Evolutionary conservation across 1,284 basidiomycete genomes (phyloP), one percentile per base, ranked within the genome.

Genomic region (Wolfiporia cocos): DNA sequence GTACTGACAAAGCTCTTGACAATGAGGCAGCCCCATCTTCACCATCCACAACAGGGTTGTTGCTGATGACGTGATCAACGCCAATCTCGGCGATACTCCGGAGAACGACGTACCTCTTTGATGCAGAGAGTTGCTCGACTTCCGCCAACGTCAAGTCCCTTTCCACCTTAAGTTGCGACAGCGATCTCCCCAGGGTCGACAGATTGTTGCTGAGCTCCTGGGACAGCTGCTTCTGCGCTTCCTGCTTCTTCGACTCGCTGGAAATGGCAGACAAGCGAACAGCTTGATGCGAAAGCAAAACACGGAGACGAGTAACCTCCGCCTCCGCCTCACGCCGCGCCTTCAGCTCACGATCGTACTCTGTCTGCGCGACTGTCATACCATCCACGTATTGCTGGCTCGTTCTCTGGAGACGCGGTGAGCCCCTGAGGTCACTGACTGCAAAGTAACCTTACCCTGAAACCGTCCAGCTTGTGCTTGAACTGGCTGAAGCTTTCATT

Each of bases 351-450:
- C 79, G 80, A 60, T 96, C 92, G 58, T 94, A 97, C 61, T 98
- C 94, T 40, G 87, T 84, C 50, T 92, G 88, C 2, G 95, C 94
- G 31, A 93, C 88, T 0, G 84, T 86, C 42, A 98, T 70, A 12
- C 95, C 94, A 50, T 94, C 88, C 44, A 93, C 88, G 52, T 91
- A 93, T 54, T 92, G 88, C 57, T 90, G 88, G 60, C 91, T 95
- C 34, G 85, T 78, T 41, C 91, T 72, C 89, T 92, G 57, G 31
- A 19, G 12, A 47, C 38, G 22, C 24, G 24, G 18, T 40, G 33
- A 42, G 20, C 34, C 35, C 11, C 32, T n/a, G n/a, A n/a, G n/a
- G n/a, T n/a, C n/a, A n/a, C n/a, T n/a, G n/a, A n/a, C n/a, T n/a
- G n/a, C n/a, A n/a, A n/a, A 23, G 18, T 21, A 10, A 12, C 65